phyloP scores from a whole-genome alignment of 1,284 basidiomycete species.

The Boletus mariae region DNA sequence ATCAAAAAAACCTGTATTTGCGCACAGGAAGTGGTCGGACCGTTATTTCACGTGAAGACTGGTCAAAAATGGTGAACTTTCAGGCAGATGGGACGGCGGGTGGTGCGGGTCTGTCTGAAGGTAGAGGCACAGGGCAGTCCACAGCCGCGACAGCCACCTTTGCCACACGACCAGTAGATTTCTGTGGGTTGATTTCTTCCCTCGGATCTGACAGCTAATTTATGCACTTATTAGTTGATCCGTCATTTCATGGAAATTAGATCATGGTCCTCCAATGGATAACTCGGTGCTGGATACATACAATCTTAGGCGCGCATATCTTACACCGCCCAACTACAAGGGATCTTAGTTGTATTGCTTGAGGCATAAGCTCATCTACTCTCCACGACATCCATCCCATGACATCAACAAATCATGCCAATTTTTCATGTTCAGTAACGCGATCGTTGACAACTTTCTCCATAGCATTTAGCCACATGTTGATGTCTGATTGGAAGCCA shows the following conservation, averaged over 20 bases:
- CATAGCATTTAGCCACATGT: conserved; percentile 76
- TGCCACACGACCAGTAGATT: conserved; percentile 12
- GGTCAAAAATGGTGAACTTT: conserved; percentile 40
- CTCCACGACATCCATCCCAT: neutral
- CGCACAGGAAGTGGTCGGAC: conserved; percentile 30
- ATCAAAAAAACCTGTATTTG: conserved; percentile 52
- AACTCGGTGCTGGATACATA: conserved; percentile 7
- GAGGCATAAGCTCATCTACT: neutral
- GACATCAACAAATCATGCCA: conserved; percentile 14
- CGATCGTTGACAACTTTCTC: conserved; percentile 63
- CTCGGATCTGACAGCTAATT: neutral
- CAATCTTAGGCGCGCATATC: neutral
- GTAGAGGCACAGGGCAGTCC: neutral
- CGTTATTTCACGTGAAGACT: conserved; percentile 32
- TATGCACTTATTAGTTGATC: conserved; percentile 22
- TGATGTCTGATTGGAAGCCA: conserved; percentile 43
- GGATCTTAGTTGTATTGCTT: neutral
- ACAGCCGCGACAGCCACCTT: conserved; percentile 5
- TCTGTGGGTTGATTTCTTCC: conserved; percentile 21
- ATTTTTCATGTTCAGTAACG: conserved; percentile 45
- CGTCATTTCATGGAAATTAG: conserved; percentile 22
- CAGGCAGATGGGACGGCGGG: conserved; percentile 2
- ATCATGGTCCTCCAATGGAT: neutral
- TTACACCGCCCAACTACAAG: neutral
- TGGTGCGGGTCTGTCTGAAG: neutral